phyloP scores from a whole-genome alignment of 768 basidiomycete genomes.

The Trametes meyenii region DNA sequence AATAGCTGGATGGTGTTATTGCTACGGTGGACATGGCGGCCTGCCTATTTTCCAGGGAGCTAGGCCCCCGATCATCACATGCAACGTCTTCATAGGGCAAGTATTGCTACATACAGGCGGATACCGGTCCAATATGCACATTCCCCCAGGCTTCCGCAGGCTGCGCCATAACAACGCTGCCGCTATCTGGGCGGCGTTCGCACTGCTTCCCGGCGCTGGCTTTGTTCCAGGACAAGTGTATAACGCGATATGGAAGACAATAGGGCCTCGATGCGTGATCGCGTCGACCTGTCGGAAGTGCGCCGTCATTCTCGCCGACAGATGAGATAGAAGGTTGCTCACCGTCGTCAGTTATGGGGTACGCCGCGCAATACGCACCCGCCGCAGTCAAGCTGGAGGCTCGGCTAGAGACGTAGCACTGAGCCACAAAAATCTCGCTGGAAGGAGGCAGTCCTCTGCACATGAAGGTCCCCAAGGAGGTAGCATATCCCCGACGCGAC shows the following conservation, averaged over 20 bases:
- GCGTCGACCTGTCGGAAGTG: not conserved
- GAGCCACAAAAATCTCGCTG: no score
- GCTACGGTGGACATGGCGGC: conserved; percentile 5
- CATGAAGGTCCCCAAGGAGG: no score
- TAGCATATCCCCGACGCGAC: no score
- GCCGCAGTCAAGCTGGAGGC: no score
- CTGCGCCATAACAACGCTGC: not conserved
- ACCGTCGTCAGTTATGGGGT: no score
- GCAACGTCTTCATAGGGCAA: conserved; percentile 8
- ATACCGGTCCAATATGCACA: conserved; percentile 3
- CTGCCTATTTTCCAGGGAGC: not conserved
- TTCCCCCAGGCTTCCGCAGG: conserved; percentile 6
- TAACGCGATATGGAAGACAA: not conserved
- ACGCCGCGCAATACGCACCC: no score
- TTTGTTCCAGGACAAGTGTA: not conserved
- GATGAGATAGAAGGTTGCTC: no score
- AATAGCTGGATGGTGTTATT: conserved; percentile 6
- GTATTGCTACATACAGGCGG: conserved; percentile 1
- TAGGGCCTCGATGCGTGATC: not conserved
- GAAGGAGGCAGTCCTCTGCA: no score
- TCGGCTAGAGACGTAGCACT: no score
- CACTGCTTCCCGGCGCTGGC: conserved; percentile 9
- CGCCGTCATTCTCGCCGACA: no score
- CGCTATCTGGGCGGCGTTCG: conserved; percentile 6
- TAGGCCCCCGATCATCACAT: conserved; percentile 18